Conservation (phyloP, 2,329 filamentous ascomycete genomes). For the Xylariaceae sp. region DNA sequence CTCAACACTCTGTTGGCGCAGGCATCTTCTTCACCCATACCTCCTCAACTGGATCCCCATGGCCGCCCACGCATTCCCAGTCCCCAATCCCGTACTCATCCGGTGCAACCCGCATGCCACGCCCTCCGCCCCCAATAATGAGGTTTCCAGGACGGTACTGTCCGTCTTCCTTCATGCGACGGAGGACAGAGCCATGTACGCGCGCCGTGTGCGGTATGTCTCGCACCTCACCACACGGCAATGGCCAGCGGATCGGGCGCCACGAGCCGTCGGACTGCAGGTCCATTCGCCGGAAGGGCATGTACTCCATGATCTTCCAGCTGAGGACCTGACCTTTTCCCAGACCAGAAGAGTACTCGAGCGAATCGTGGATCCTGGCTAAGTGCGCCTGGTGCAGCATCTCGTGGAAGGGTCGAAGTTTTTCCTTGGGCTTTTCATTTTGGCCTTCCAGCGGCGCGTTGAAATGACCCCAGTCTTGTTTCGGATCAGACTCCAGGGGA, state of each 20-base stretch:
- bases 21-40: constrained; percentile 49
- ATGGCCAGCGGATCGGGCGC: constrained; percentile 76
- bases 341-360: constrained; percentile 60
- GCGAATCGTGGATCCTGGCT: constrained; percentile 64
- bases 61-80: constrained; percentile 62
- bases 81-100: constrained; percentile 62
- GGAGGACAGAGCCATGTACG: constrained; percentile 71
- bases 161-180: constrained; percentile 60
- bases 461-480: constrained; percentile 13
- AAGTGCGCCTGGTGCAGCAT: constrained; percentile 55
- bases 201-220: constrained; percentile 68
- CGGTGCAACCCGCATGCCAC: constrained; percentile 61
- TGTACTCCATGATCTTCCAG: constrained; percentile 75
- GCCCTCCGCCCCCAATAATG: constrained; percentile 73
- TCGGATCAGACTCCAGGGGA: background rate
- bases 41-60: constrained; percentile 66
- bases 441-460: constrained; percentile 10
- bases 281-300: constrained; percentile 80
- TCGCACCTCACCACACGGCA: constrained; percentile 72
- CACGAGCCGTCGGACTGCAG: constrained; percentile 67
- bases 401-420: constrained; percentile 43
- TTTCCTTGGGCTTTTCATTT: constrained; percentile 5
- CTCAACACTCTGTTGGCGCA: background rate
- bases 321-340: constrained; percentile 50
- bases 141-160: constrained; percentile 73